Evolutionary conservation across 306 rosid genomes (phyloP).

Genomic region (Rosa lucieae): DNA sequence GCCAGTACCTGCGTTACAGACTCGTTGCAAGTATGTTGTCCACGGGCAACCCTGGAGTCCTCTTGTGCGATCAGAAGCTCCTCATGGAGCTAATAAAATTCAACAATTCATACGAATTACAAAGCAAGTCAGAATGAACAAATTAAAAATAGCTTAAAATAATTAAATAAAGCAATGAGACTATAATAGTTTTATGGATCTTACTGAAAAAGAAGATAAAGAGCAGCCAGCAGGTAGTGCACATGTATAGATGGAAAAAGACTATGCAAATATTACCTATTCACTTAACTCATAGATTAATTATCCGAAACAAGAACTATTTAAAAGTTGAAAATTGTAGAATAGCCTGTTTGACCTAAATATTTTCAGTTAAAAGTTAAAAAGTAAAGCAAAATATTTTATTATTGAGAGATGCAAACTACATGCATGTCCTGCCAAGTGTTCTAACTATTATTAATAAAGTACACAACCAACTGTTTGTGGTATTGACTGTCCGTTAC

Average conservation of each 20-base stretch:
- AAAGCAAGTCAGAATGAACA: constrained; percentile 22
- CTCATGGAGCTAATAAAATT: constrained; percentile 52
- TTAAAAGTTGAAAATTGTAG: background rate
- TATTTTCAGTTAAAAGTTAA: background rate
- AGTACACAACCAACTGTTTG: background rate
- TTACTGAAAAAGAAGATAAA: background rate
- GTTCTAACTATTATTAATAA: background rate
- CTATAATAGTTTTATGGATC: background rate
- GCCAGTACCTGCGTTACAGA: constrained; percentile 54
- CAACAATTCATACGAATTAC: constrained; percentile 25
- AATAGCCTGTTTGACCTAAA: background rate
- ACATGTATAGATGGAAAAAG: background rate
- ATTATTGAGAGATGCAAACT: background rate
- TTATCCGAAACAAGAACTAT: background rate
- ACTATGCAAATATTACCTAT: background rate
- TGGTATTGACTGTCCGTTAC: background rate
- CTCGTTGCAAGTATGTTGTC: constrained; percentile 45
- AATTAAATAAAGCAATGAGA: background rate
- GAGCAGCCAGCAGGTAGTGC: background rate
- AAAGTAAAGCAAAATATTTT: background rate
- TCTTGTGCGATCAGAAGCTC: constrained; percentile 66
- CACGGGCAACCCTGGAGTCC: constrained; percentile 60
- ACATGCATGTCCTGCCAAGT: background rate
- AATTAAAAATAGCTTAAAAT: constrained; percentile 11
- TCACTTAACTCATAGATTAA: background rate